Base-by-base conservation (phyloP, 257 asterid genomes). In the Handroanthus guayacan region DNA sequence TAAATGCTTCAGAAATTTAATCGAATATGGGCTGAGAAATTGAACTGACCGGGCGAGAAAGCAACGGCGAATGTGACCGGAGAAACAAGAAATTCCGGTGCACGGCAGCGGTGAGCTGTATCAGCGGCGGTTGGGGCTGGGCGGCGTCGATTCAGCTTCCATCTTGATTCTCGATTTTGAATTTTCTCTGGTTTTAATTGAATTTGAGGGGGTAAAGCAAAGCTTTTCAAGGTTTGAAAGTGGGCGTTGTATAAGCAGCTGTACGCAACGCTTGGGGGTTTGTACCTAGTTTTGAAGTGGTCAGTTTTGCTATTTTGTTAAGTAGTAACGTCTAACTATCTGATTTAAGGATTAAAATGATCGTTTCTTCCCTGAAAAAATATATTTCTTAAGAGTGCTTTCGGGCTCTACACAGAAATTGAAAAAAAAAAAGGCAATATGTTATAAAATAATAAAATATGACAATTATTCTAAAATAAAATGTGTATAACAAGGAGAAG, bases 231-330 rank as follows among this genome's bases (percentile, higher is more conserved):
- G 75, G 74, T 78, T 82, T 82, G 81, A 82, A 82, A 62, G 50
- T 39, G 63, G 58, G 78, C 81, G 11, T 72, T 17, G 44, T 52
- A 61, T 70, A 60, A 60, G 75, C 9, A 67, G 85, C 78, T 74
- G 85, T 82, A 82, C 81, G 38, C 56, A 55, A 37, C 75, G 85
- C 82, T 73, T 62, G 45, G 58, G 16, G 10, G 69, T 73, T 81
- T 81, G 82, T 77, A 77, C 85, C 64, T 58, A 10, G 39, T 54
- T 38, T 41, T 67, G 9, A 66, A 31, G 6, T 62, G 0, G 4
- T 16, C 34, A 25, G 14, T 38, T 52, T 36, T 34, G 44, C 31
- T 1, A 25, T 25, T 25, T 25, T 25, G 31, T 25, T 25, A 25
- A 25, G 31, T 25, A 1, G 31, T 25, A 25, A 25, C 31, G 31